Percentiles rank a stretch among this genome's conserved stretches.
Conservation (phyloP, 306 rosid species). For the Corylus heterophylla region DNA sequence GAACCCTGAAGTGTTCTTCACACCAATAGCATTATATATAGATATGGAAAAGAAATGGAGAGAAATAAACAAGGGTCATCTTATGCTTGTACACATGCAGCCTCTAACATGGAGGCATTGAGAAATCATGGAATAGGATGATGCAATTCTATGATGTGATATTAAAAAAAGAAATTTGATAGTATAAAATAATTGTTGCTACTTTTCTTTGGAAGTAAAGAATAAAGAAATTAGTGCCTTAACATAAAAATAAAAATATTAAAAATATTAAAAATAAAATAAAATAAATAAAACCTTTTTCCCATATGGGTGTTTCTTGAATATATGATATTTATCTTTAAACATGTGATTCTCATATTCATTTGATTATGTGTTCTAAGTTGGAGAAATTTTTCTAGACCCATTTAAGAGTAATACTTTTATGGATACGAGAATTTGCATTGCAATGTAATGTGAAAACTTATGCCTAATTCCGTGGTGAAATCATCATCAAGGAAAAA, state of each 20-base stretch:
- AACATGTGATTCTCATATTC: too few relatives aligned
- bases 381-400: too few relatives aligned
- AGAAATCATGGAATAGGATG: not conserved
- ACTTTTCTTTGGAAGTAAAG: not conserved
- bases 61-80: not conserved
- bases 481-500: not conserved
- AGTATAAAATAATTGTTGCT: not conserved
- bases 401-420: too few relatives aligned
- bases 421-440: too few relatives aligned
- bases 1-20: not conserved
- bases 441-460: not conserved
- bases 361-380: too few relatives aligned
- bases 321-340: too few relatives aligned
- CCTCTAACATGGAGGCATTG: not conserved
- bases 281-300: too few relatives aligned
- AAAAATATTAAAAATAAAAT: too few relatives aligned
- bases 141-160: not conserved
- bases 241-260: not conserved
- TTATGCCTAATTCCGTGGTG: not conserved
- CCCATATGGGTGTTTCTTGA: too few relatives aligned
- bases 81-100: not conserved
- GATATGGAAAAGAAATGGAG: not conserved
- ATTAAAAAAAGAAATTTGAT: not conserved
- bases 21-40: not conserved
- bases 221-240: not conserved